These are phyloP conservation scores for Hypoxylon lienhwacheense DNA, from an alignment of 495 filamentous ascomycete species.

Conservation along the genomic window DNA sequence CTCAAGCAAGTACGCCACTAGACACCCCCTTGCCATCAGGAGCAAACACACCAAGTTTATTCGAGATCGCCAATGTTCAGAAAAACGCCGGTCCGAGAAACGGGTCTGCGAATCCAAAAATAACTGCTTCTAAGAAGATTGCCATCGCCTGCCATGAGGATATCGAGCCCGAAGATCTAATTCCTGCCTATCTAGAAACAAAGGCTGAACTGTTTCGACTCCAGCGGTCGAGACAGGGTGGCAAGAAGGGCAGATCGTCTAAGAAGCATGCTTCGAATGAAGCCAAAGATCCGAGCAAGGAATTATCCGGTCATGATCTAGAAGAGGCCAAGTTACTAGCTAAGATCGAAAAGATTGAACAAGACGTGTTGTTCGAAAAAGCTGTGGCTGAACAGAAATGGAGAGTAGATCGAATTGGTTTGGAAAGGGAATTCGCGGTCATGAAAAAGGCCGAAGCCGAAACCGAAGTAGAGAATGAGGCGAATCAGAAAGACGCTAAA, in stretches of 20 bases:
- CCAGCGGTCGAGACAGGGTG: constrained; percentile 58
- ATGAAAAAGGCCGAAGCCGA: constrained; percentile 42
- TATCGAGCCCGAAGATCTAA: constrained; percentile 71
- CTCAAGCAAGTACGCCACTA: constrained; percentile 47
- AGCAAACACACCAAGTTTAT: constrained; percentile 48
- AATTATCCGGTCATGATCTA: constrained; percentile 40
- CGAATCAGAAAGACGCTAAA: constrained; percentile 16
- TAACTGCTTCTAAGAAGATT: constrained; percentile 38
- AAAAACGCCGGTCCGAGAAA: constrained; percentile 18
- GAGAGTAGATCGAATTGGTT: constrained; percentile 63
- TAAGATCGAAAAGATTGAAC: constrained; percentile 75
- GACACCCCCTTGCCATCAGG: constrained; percentile 53
- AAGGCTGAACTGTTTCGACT: constrained; percentile 73
- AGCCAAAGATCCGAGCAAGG: neutral
- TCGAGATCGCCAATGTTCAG: constrained; percentile 38
- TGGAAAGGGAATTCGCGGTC: constrained; percentile 59
- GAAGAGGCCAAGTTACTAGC: constrained; percentile 64
- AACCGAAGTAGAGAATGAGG: constrained; percentile 38
- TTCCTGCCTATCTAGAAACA: constrained; percentile 71
- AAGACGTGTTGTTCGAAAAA: constrained; percentile 84
- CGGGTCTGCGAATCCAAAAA: constrained; percentile 9
- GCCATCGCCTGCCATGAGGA: constrained; percentile 56
- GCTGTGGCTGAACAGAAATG: constrained; percentile 74
- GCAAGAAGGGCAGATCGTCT: constrained; percentile 49
- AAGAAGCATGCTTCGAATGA: constrained; percentile 26